Evolutionary conservation across 1,139 yeast species (phyloP), one percentile per base, ranked within the genome.

Genomic region (Saccharomycopsis crataegensis): DNA sequence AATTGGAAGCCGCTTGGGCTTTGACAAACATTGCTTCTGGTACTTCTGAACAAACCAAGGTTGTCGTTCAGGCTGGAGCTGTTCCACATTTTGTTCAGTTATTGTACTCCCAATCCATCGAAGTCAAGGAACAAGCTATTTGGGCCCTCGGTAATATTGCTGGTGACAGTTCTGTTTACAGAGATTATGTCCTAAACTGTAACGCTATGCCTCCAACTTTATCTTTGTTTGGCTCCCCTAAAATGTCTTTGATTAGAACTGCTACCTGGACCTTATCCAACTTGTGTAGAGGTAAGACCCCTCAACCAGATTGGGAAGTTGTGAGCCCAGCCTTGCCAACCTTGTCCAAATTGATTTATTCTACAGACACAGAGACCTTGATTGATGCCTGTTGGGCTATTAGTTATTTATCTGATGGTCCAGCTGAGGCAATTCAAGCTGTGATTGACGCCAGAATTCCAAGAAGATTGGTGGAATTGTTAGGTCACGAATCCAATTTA

Each of bases 121-220:
- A 94, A 67, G 97, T 94, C 57, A 88, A 89, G 70, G 99, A 93
- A 68, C 99, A 93, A 73, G 98, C 98, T 22, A 93, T 93, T 62
- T 93, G 99, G 99, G 99, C 99, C 42, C 76, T 93, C 63, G 99
- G 99, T 70, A 94, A 93, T 69, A 96, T 93, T 68, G 98, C 99
- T 36, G 99, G 99, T 70, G 99, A 93, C 69, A 87, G 96, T 22
- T 79, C 96, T 16, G 77, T 77, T 54, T 89, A 84, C 75, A 82
- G 99, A 72, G 98, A 93, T 71, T 83, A 78, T 62, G 99, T 93
- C 45, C 77, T 93, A 62, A 73, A 77, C 48, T 84, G 90, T 64
- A 84, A 87, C 59, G 98, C 98, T 36, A 85, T 93, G 85, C 84
- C 80, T 58, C 96, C 97, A 8, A 87, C 93, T 56, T 76, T 93